Evolutionary conservation across 2,329 filamentous ascomycete genomes (phyloP), one percentile per base, ranked within the genome.

Genomic region (Pseudohalonectria lignicola): DNA sequence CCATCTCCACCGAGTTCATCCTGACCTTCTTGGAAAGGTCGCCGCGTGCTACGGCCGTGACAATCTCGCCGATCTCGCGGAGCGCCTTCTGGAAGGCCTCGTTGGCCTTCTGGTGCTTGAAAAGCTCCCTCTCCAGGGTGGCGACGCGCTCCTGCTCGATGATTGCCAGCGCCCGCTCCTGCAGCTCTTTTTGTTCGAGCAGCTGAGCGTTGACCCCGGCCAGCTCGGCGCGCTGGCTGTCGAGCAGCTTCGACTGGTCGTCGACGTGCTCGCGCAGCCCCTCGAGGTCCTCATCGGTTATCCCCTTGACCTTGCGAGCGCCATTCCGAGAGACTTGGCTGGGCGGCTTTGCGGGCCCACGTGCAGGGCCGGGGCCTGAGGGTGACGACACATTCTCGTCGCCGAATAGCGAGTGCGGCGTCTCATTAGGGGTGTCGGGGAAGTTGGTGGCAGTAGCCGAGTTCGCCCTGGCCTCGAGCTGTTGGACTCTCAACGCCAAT

Each of bases 71-170:
- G 49, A 98, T 96, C 60, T 98, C 92, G 46, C 88, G 79, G 25
- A 98, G 66, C 10, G 92, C 92, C 62, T 96, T 96, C 57, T 96
- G 88, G 73, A 96, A 98, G 50, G 92, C 93, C 61, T 94, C 80
- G 61, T 98, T 98, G 55, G 93, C 92, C 63, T 95, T 92, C 57
- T 94, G 88, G 55, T 95, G 88, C 63, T 96, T 96, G 69, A 84
- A 87, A 42, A 98, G 71, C 61, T 98, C 92, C 42, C 90, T 78
- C 64, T 96, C 90, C 30, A 96, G 71, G 26, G 86, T 80, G 39
- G 85, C 82, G 46, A 96, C 90, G 49, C 92, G 87, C 58, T 87
- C 80, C 47, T 83, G 77, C 60, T 94, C 87, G 38, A 94, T 81
- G 44, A 82, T 76, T 49, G 82, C 81, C 40, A 94, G 78, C 23